These are phyloP conservation scores for Curvularia verruculosa DNA, from an alignment of 2,329 filamentous ascomycete genomes.

Conservation along the genomic window DNA sequence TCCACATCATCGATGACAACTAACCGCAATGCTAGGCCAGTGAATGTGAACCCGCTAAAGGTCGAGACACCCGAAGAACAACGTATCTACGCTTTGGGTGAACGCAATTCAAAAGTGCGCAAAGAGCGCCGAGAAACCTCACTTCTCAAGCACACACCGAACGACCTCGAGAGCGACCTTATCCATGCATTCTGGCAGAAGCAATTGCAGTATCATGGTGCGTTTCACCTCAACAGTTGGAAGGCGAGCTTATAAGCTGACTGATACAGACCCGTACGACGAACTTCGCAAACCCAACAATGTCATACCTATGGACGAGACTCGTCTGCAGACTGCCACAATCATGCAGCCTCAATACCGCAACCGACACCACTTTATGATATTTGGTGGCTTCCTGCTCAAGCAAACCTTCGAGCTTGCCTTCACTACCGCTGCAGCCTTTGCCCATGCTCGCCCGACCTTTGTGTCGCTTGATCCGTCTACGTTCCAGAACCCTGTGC, in stretches of 20 bases:
- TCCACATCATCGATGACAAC: not conserved
- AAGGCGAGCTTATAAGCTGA: not conserved
- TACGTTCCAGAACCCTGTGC: slow-evolving; percentile 76
- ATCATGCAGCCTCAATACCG: slow-evolving; percentile 79
- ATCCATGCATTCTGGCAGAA: slow-evolving; percentile 77
- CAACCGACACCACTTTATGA: slow-evolving; percentile 76
- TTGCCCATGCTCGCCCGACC: slow-evolving; percentile 71
- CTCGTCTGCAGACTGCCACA: slow-evolving; percentile 67
- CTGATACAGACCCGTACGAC: slow-evolving; percentile 58
- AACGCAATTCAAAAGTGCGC: slow-evolving; percentile 70
- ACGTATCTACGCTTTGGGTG: slow-evolving; percentile 65
- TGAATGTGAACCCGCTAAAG: slow-evolving; percentile 65
- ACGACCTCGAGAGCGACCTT: slow-evolving; percentile 72
- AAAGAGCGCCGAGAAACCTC: slow-evolving; percentile 66
- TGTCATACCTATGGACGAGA: slow-evolving; percentile 67
- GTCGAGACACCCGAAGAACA: slow-evolving; percentile 70
- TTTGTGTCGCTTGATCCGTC: slow-evolving; percentile 76
- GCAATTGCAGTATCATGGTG: slow-evolving; percentile 67
- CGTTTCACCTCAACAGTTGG: slow-evolving; percentile 13
- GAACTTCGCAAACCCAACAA: slow-evolving; percentile 62
- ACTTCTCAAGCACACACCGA: slow-evolving; percentile 70
- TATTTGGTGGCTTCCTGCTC: slow-evolving; percentile 76
- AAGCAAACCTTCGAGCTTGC: slow-evolving; percentile 78
- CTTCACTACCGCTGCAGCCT: slow-evolving; percentile 75
- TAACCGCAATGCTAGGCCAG: slow-evolving; percentile 52